Percentiles rank a stretch among this genome's conserved stretches.
phyloP scores from a whole-genome alignment of 345 rosid species.

The Euphorbia peplus region DNA sequence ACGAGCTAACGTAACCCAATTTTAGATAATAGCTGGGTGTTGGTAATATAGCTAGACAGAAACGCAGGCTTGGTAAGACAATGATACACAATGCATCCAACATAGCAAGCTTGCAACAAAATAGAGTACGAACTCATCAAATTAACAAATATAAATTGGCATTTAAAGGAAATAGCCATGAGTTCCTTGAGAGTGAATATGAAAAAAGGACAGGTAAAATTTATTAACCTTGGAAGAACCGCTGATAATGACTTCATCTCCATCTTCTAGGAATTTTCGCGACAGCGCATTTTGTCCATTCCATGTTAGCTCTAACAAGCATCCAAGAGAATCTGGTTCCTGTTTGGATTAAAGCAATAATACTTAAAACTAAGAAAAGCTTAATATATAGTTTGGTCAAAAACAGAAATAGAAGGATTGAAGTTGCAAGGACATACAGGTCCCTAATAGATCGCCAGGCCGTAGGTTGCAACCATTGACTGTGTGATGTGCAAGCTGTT shows the following conservation, averaged over 20 bases:
- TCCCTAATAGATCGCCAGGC: slow-evolving; percentile 95
- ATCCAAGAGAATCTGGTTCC: slow-evolving; percentile 88
- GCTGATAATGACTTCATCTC: slow-evolving; percentile 79
- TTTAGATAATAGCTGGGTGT: background rate
- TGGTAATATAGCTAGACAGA: background rate
- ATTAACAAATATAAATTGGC: background rate
- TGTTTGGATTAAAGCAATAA: slow-evolving; percentile 20
- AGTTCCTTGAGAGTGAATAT: background rate
- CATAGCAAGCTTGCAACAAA: background rate
- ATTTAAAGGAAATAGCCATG: background rate
- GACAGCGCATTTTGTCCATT: slow-evolving; percentile 80
- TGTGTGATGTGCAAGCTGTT: slow-evolving; percentile 93
- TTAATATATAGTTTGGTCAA: background rate
- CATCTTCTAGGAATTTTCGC: slow-evolving; percentile 83
- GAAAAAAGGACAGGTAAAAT: background rate
- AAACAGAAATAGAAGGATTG: background rate
- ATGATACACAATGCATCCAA: background rate
- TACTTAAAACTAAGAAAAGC: background rate
- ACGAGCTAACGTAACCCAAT: background rate
- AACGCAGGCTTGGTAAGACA: background rate
- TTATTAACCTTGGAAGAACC: slow-evolving; percentile 73
- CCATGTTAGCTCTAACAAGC: slow-evolving; percentile 94
- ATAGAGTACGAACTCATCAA: background rate
- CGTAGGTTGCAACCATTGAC: slow-evolving; percentile 94
- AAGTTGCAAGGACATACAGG: slow-evolving; percentile 45